phyloP scores from a whole-genome alignment of 306 rosid species.

The Trifolium repens region DNA sequence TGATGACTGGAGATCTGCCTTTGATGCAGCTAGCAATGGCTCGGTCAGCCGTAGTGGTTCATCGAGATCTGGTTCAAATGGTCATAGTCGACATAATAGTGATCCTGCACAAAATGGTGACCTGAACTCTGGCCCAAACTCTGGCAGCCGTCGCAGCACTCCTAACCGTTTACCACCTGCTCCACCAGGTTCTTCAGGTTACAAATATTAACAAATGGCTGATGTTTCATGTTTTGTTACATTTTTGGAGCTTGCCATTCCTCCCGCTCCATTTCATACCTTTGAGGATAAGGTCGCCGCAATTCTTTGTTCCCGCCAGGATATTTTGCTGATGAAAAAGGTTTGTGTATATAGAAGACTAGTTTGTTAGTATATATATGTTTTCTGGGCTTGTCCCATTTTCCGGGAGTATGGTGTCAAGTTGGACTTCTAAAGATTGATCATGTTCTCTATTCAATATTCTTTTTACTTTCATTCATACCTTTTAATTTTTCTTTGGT shows the following conservation, averaged over 20 bases:
- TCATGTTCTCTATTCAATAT: conserved; percentile 50
- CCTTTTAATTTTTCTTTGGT: conserved; percentile 15
- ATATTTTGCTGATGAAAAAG: conserved; percentile 53
- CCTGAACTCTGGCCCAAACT: conserved; percentile 62
- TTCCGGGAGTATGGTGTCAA: conserved; percentile 33
- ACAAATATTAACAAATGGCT: conserved; percentile 61
- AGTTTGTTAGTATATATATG: conserved; percentile 50
- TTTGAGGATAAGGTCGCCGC: conserved; percentile 47
- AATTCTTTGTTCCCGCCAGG: conserved; percentile 54
- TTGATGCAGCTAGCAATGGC: conserved; percentile 90
- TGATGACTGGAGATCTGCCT: conserved; percentile 93
- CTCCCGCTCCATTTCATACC: conserved; percentile 49
- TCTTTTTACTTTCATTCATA: conserved; percentile 39
- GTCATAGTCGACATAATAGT: conserved; percentile 73
- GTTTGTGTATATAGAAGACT: conserved; percentile 79
- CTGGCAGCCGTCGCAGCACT: conserved; percentile 85
- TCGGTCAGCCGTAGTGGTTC: conserved; percentile 54
- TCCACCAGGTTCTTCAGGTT: conserved; percentile 83
- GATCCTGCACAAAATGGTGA: conserved; percentile 93
- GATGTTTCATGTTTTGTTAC: conserved; percentile 50
- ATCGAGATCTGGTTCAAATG: conserved; percentile 73
- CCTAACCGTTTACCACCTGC: conserved; percentile 89
- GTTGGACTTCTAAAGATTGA: conserved; percentile 42
- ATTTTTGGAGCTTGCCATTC: conserved; percentile 69
- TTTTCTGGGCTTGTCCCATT: conserved; percentile 42